Evolutionary conservation across 1,284 basidiomycete species (phyloP).

Genomic region (Leccinum griseonigrum): DNA sequence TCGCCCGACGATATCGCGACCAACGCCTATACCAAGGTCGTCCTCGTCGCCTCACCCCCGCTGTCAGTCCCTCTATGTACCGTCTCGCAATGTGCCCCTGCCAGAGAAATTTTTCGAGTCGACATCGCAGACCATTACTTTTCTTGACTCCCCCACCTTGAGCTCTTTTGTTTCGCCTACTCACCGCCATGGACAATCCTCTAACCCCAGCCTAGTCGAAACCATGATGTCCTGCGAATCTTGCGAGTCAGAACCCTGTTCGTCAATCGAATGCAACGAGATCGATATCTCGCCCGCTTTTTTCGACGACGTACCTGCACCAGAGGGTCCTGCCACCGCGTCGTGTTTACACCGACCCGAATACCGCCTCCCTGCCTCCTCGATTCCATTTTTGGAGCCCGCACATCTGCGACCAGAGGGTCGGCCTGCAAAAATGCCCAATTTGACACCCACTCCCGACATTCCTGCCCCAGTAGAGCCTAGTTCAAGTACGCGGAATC

Average conservation of each 20-base stretch:
- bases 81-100: slow-evolving; percentile 9
- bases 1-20: slow-evolving; percentile 58
- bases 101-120: slow-evolving; percentile 8
- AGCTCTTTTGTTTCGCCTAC: slow-evolving; percentile 2
- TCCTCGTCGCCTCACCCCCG: neutral
- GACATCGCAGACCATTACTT: neutral
- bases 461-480: slow-evolving; percentile 2
- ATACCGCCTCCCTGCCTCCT: slow-evolving; percentile 23
- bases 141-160: slow-evolving; percentile 13
- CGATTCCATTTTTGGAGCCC: slow-evolving; percentile 28
- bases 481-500: slow-evolving; percentile 1
- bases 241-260: slow-evolving; percentile 16
- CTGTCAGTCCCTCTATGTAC: slow-evolving; percentile 8
- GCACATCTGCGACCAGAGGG: slow-evolving; percentile 17
- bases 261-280: slow-evolving; percentile 23
- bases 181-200: slow-evolving; percentile 8
- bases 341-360: slow-evolving; percentile 32
- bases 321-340: slow-evolving; percentile 53
- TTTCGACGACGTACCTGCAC: slow-evolving; percentile 54
- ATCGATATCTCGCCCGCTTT: slow-evolving; percentile 62
- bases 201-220: slow-evolving; percentile 3
- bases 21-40: slow-evolving; percentile 24
- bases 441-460: neutral
- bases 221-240: slow-evolving; percentile 16
- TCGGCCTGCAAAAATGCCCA: neutral